phyloP scores from a whole-genome alignment of 2,329 filamentous ascomycete species.

The Chaetomium globosum region DNA sequence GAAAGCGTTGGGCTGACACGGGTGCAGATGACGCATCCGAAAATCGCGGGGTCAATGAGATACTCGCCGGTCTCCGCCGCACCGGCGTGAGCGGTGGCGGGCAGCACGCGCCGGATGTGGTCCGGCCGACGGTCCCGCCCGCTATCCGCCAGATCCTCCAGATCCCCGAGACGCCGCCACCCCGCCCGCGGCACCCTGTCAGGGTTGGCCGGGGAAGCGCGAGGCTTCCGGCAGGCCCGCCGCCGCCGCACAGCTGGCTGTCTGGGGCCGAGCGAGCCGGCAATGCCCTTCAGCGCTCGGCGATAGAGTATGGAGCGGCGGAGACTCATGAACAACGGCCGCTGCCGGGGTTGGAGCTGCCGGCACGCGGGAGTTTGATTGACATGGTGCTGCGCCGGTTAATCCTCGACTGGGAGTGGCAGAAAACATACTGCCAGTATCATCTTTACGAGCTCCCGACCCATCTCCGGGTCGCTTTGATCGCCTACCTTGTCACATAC shows the following conservation, averaged over 20 bases:
- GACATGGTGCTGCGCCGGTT: conserved; percentile 55
- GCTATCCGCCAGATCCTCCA: conserved; percentile 61
- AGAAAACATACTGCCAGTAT: conserved; percentile 59
- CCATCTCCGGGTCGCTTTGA: conserved; percentile 54
- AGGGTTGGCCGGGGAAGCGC: conserved; percentile 53
- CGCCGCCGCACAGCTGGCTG: conserved; percentile 62
- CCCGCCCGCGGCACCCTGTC: conserved; percentile 50
- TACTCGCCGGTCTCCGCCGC: conserved; percentile 60
- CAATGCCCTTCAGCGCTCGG: conserved; percentile 17
- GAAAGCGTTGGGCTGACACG: background rate
- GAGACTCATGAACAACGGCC: conserved; percentile 20
- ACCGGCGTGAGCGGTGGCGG: conserved; percentile 41
- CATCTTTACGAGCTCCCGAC: conserved; percentile 60
- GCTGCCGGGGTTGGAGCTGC: conserved; percentile 52
- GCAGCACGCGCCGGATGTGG: conserved; percentile 27
- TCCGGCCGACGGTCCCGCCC: conserved; percentile 59
- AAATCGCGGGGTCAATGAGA: conserved; percentile 59
- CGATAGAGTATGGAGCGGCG: conserved; percentile 12
- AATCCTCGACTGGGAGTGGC: conserved; percentile 58
- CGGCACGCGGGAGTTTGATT: conserved; percentile 52
- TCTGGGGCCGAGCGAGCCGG: conserved; percentile 40
- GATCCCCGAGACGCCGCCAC: conserved; percentile 59
- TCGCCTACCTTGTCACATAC: conserved; percentile 54
- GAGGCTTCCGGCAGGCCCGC: conserved; percentile 60
- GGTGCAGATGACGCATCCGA: conserved; percentile 28